A percentile compares a stretch with the other conserved stretches of the same genome.
These are phyloP conservation scores for Pythium plurisporium DNA, from an alignment of 352 stramenopile genomes.

Conservation along the genomic window DNA sequence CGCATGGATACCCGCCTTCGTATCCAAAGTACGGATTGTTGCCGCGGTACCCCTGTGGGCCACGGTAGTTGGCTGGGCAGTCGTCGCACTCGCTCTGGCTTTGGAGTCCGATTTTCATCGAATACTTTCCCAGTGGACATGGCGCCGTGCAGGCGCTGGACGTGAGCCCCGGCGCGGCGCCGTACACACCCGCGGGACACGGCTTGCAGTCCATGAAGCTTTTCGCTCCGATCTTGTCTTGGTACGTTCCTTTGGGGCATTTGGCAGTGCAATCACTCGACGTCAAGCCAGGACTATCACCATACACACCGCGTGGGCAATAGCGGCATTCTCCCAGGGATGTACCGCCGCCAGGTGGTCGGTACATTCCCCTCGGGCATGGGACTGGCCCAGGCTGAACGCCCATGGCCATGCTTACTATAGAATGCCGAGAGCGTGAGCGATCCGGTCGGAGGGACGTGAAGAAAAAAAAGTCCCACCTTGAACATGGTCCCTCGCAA, in stretches of 20 bases:
- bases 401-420: slow-evolving; percentile 52
- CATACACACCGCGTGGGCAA: slow-evolving; percentile 72
- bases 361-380: slow-evolving; percentile 70
- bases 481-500: not conserved
- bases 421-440: too few species aligned
- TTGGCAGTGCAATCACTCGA: slow-evolving; percentile 62
- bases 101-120: slow-evolving; percentile 46
- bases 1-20: slow-evolving; percentile 57
- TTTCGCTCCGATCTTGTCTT: slow-evolving; percentile 48
- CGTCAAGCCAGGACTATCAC: slow-evolving; percentile 50
- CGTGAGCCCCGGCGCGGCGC: slow-evolving; percentile 46
- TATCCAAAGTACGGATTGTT: slow-evolving; percentile 36
- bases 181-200: slow-evolving; percentile 61
- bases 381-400: slow-evolving; percentile 37
- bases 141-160: slow-evolving; percentile 50
- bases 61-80: slow-evolving; percentile 53
- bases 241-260: slow-evolving; percentile 71
- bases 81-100: slow-evolving; percentile 56
- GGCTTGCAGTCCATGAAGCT: slow-evolving; percentile 63
- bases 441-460: not conserved
- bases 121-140: slow-evolving; percentile 70
- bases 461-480: not conserved
- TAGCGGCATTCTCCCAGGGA: slow-evolving; percentile 58
- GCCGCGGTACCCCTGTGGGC: slow-evolving; percentile 48
- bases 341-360: slow-evolving; percentile 34